Evolutionary conservation across 495 filamentous ascomycete genomes (phyloP).

Genomic region (Friedmanniomyces endolithicus): DNA sequence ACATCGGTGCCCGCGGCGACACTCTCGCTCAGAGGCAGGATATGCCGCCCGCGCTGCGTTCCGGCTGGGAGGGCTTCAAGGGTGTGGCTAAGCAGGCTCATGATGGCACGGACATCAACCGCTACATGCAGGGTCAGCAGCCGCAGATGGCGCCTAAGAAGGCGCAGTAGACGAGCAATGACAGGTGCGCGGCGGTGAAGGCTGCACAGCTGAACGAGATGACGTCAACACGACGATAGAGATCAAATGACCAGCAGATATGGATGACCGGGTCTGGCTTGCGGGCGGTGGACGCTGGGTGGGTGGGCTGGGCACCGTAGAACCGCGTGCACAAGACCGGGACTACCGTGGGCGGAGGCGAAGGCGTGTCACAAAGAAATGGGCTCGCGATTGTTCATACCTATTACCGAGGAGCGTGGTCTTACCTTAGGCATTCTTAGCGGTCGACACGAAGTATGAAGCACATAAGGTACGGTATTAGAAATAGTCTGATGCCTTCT

Average conservation of each 20-base stretch:
- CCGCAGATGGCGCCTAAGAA: constrained; percentile 40
- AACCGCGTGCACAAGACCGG: not conserved
- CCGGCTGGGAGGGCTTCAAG: constrained; percentile 78
- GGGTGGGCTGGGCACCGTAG: too few species aligned
- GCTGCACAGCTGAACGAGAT: not conserved
- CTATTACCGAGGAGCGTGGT: not conserved
- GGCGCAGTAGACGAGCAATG: constrained; percentile 26
- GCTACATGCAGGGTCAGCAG: constrained; percentile 47
- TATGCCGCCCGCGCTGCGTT: constrained; percentile 69
- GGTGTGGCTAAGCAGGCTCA: constrained; percentile 54
- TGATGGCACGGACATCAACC: constrained; percentile 63
- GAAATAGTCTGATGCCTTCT: too few species aligned
- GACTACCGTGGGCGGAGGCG: not conserved
- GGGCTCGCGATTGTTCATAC: not conserved
- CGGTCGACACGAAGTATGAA: not conserved
- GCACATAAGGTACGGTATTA: too few species aligned
- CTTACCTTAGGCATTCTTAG: not conserved
- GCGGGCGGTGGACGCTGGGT: not conserved
- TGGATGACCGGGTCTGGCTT: not conserved
- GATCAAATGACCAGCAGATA: not conserved
- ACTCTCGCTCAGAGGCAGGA: constrained; percentile 70
- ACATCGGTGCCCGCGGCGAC: constrained; percentile 64
- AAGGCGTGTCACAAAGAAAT: not conserved
- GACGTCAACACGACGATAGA: not conserved
- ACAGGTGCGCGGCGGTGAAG: constrained; percentile 1